Evolutionary conservation across 192 early-diverging fungal genomes (phyloP), one percentile per base, ranked within the genome.

Genomic region (Polychytrium aggregatum): DNA sequence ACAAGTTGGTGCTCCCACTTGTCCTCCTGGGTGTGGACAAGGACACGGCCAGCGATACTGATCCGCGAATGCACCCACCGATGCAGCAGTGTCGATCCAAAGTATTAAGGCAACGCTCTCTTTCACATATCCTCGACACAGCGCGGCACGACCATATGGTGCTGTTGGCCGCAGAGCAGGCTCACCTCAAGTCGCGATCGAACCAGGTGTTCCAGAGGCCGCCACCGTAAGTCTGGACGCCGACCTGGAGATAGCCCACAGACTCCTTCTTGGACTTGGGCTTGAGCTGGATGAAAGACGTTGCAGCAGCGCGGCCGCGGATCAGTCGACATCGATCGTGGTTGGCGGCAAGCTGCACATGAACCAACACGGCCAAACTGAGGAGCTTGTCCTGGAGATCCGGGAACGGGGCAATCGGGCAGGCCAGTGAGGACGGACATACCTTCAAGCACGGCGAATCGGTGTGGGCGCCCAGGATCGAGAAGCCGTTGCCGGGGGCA

Each of bases 181-280:
- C 48, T 13, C 22, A 68, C 65, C 80, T 82, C 50, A 99, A 69
- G 67, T 99, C 96, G 55, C 96, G 84, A 62, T 99, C 96, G 61
- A 99, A 99, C 96, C 96, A 99, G 25, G 96, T 93, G 64, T 94
- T 81, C 87, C 92, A 97, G 16, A 95, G 65, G n/a, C 90, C 93
- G n/a, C 93, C 93, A 55, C 93, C 93, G 54, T 97, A 97, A 33
- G 50, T 54, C 42, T 65, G 48, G 25, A 70, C 64, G n/a, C 74
- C 72, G 41, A 97, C 89, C 67, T 97, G 84, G 28, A 89, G 67
- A 64, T 93, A 96, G 17, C 88, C 90, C 20, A 55, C 59, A 41
- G 79, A 81, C 33, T 79, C 77, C 71, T 90, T 96, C 65, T 91
- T 94, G 24, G 90, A 94, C 34, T 89, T 70, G 16, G 96, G 96